Conservation (phyloP, 805 yeast species). For the Teunomyces lycoperdinae region DNA sequence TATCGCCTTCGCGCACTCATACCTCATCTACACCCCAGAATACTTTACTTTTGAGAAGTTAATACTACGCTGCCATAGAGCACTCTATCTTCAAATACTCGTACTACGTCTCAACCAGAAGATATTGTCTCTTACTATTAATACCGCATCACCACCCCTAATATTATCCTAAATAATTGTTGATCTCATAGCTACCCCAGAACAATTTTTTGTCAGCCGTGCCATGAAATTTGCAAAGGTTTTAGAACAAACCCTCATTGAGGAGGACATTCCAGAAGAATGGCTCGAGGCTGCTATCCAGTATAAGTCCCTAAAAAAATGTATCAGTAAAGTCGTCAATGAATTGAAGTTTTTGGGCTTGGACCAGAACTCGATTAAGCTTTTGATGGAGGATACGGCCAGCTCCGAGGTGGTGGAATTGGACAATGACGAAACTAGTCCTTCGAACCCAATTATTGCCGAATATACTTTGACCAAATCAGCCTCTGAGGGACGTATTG, state of each 20-base stretch:
- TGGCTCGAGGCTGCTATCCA: conserved; percentile 72
- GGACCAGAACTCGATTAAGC: conserved; percentile 41
- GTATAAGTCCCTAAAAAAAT: conserved; percentile 67
- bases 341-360: conserved; percentile 63
- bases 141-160: no score
- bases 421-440: conserved; percentile 28
- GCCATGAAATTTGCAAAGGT: conserved; percentile 75
- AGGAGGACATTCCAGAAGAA: conserved; percentile 59
- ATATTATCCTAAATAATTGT: background rate
- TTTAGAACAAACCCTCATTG: conserved; percentile 59
- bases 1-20: no score
- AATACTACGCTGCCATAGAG: no score
- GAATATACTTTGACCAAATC: conserved; percentile 38
- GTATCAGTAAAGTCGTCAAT: conserved; percentile 59
- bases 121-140: no score
- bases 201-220: background rate
- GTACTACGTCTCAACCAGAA: no score
- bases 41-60: no score
- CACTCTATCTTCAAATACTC: no score
- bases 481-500: conserved; percentile 10
- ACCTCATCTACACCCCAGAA: no score
- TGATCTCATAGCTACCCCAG: background rate
- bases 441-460: conserved; percentile 41
- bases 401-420: conserved; percentile 29
- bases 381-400: conserved; percentile 30